Percentiles rank a stretch among this genome's conserved stretches.
These are phyloP conservation scores for Phytophthora kernoviae DNA, from an alignment of 352 stramenopile species.

Conservation along the genomic window DNA sequence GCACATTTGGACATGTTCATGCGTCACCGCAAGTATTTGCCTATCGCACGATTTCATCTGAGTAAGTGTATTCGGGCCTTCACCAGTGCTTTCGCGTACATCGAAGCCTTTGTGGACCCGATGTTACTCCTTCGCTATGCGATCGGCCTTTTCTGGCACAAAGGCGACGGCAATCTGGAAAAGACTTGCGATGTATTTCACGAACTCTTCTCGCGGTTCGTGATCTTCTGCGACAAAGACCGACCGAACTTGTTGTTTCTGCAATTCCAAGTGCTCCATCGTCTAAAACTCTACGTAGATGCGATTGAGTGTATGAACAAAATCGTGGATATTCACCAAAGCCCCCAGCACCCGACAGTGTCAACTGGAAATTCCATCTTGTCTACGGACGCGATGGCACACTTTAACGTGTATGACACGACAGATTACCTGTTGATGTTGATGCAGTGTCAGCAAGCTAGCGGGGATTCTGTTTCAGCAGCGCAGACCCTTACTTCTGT, in stretches of 20 bases:
- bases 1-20: conserved; percentile 71
- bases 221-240: conserved; percentile 68
- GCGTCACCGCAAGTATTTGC: conserved; percentile 66
- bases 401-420: conserved; percentile 35
- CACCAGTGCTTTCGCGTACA: conserved; percentile 63
- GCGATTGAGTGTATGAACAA: conserved; percentile 55
- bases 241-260: conserved; percentile 60
- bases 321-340: conserved; percentile 35
- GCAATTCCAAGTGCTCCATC: conserved; percentile 65
- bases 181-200: conserved; percentile 60
- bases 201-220: conserved; percentile 59
- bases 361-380: conserved; percentile 1
- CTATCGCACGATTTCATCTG: conserved; percentile 55
- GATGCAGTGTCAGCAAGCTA: conserved; percentile 67
- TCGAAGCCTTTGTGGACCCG: conserved; percentile 66
- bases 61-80: conserved; percentile 56
- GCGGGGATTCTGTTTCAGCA: conserved; percentile 59
- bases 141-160: conserved; percentile 66
- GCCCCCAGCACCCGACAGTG: background rate
- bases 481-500: conserved; percentile 51
- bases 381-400: conserved; percentile 5
- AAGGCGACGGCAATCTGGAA: conserved; percentile 50
- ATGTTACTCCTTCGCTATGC: conserved; percentile 65
- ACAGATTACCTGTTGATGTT: conserved; percentile 68
- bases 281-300: conserved; percentile 55